Base-by-base conservation (phyloP, 1,139 yeast genomes). In the Geotrichum bryndzae region DNA sequence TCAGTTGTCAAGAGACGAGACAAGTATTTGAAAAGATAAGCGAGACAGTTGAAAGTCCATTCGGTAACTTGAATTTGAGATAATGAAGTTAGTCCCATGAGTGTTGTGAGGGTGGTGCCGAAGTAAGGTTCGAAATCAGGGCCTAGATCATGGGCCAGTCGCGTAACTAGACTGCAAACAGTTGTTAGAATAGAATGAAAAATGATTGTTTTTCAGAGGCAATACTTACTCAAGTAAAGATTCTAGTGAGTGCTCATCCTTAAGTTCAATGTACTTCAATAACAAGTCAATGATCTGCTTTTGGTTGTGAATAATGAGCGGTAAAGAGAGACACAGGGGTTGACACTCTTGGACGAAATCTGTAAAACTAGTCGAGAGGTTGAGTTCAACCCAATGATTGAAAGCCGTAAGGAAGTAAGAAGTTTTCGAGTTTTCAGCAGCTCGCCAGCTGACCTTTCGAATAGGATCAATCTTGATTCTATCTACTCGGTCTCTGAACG, bases 81-180 rank as follows among this genome's bases (percentile, higher is more conserved):
- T 38, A 77, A 77, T 6, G 81, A 67, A 1, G 89, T 82, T 22
- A 89, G 73, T 0, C 77, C 73, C 2, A 82, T 82, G 55, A 94
- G 78, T 38, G 82, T 69, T 0, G 73, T 68, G 57, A 94, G 75
- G 0, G 90, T 76, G 35, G 75, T 72, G 1, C 78, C 76, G 69
- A 90, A 91, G 69, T 79, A 90, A 1, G 83, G 82, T 78, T 90
- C 81, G 70, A 91, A 94, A 69, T 94, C 99, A 1, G 94, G 87
- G 5, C 98, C 98, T 66, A 94, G 77, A 77, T 94, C 99, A 69
- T 90, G 97, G 54, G 92, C 86, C 68, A 95, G 88, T 71, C 91
- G 96, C 0, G 96, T 83, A 53, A 90, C 73, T 56, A 91, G 77
- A 70, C 75, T 72, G 54, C 8, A 5, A 41, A 54, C 23, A 31